Conservation (phyloP, 768 basidiomycete genomes). For the Agaricus blazei region DNA sequence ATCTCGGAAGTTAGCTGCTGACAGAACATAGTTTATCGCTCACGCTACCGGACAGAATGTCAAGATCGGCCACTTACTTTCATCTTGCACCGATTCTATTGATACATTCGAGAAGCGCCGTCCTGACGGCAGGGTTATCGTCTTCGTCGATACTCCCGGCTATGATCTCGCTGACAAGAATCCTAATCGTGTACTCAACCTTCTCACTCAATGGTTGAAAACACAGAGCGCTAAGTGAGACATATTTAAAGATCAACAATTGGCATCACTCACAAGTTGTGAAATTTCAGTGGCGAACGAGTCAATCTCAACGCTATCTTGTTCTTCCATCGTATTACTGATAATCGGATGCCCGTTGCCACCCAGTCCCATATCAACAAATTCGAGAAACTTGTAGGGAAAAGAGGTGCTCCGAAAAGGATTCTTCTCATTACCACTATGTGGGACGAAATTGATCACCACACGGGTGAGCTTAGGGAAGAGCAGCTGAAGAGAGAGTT, state of each 20-base stretch:
- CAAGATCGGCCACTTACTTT: constrained; percentile 7
- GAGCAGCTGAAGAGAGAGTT: constrained; percentile 2
- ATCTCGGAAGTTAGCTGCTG: neutral
- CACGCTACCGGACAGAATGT: constrained; percentile 9
- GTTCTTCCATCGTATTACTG: constrained; percentile 9
- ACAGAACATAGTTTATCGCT: constrained; percentile 5
- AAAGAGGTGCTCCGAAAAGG: constrained; percentile 2
- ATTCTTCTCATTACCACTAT: constrained; percentile 7
- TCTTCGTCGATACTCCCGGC: constrained; percentile 9
- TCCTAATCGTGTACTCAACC: constrained; percentile 8
- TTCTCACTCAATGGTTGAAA: constrained; percentile 10
- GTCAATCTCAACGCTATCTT: constrained; percentile 7
- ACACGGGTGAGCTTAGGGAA: neutral
- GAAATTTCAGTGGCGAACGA: neutral
- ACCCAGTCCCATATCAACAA: constrained; percentile 8
- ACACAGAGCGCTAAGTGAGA: neutral
- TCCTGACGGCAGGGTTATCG: neutral
- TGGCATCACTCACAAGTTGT: neutral
- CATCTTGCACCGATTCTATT: constrained; percentile 2
- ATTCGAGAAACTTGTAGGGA: constrained; percentile 8
- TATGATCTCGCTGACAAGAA: constrained; percentile 11
- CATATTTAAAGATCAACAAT: neutral
- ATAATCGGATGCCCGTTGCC: constrained; percentile 7
- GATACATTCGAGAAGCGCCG: constrained; percentile 4
- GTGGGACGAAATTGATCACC: constrained; percentile 8